phyloP scores from a whole-genome alignment of 116 monocot species.

The Cymodocea nodosa region DNA sequence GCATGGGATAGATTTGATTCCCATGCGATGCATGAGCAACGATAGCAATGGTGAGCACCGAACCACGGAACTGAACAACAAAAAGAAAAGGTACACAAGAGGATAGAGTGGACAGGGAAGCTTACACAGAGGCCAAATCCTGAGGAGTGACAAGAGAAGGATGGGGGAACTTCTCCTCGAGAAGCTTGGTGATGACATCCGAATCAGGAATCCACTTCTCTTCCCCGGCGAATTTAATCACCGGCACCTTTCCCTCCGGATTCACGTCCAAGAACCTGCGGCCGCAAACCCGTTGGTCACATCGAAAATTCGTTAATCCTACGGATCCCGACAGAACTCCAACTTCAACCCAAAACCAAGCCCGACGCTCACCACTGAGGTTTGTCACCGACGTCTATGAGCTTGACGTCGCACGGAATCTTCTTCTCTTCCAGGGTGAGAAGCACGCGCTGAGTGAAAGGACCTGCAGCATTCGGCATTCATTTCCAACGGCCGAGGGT shows the following conservation, averaged over 20 bases:
- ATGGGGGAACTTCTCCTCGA: constrained; percentile 74
- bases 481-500: neutral
- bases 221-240: constrained; percentile 30
- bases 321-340: neutral
- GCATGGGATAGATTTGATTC: too few species aligned
- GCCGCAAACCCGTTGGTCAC: neutral
- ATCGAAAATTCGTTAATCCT: neutral
- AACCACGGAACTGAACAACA: neutral
- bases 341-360: neutral
- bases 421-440: constrained; percentile 75
- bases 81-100: neutral
- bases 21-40: too few species aligned
- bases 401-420: constrained; percentile 38
- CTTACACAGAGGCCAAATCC: constrained; percentile 50
- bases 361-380: constrained; percentile 32
- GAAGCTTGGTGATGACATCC: constrained; percentile 60
- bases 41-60: neutral
- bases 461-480: constrained; percentile 18
- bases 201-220: constrained; percentile 66
- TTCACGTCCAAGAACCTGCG: constrained; percentile 69
- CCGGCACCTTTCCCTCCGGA: constrained; percentile 78
- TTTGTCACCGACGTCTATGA: constrained; percentile 43
- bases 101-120: neutral
- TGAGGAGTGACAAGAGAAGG: constrained; percentile 51
- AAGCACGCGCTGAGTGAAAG: constrained; percentile 53